Evolutionary conservation across 257 asterid species (phyloP), one percentile per base, ranked within the genome.

Genomic region (Forsythia viridissima): DNA sequence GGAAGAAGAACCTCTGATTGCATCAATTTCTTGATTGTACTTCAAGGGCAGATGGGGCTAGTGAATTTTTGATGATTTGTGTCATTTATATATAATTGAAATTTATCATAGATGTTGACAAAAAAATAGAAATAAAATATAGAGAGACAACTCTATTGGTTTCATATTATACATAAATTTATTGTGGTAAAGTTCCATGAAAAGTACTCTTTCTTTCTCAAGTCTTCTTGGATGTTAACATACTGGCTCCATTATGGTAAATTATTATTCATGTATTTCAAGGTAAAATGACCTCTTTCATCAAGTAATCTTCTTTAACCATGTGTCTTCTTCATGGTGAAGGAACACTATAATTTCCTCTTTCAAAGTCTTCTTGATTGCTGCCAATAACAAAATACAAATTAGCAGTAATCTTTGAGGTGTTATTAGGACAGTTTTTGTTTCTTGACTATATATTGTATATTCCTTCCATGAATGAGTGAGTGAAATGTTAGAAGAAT

Each of bases 1-100:
- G 89, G 89, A 21, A 76, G 82, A 51, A 89, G 77, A 52, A 79
- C 68, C 83, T 82, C 83, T 36, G 89, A 57, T 77, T 85, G 92
- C 90, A 86, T 91, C 88, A 84, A 85, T 70, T 51, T 80, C 73
- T 74, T 51, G 34, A n/a, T 57, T 43, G 16, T 71, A 59, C 42
- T 68, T 70, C 74, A 57, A 48, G 75, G 51, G 7, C 36, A 72
- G 82, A 70, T 67, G 76, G 63, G 73, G 77, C 46, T 18, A 42
- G 82, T 21, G 10, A 18, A 59, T 6, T 20, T 59, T 3, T 59
- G 34, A 59, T 20, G 15, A 21, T 59, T 20, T n/a, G 34, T 20
- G 30, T 38, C 59, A 79, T 75, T 72, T 67, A 67, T 69, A 66
- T 76, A 72, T 24, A 15, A 67, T 51, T 82, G 65, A 75, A n/a